Conservation (phyloP, 805 yeast species). For the Wilhelminamyces savonicus region DNA sequence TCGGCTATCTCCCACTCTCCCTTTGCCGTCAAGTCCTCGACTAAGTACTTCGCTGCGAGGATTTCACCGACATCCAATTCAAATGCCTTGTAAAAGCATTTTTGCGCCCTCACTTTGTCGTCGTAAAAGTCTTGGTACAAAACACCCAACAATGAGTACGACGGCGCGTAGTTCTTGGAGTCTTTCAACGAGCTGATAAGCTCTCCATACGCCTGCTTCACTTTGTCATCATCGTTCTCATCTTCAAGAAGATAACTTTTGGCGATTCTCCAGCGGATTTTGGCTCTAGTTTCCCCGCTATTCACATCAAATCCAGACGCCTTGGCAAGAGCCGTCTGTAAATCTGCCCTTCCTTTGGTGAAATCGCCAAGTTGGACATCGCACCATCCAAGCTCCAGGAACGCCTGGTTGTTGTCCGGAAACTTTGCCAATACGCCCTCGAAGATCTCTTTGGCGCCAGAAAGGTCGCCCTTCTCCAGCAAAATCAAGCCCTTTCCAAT, state of each 20-base stretch:
- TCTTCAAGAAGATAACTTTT: constrained; percentile 44
- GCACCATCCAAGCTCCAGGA: constrained; percentile 77
- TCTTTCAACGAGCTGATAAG: constrained; percentile 60
- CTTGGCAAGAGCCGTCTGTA: constrained; percentile 38
- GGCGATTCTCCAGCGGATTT: constrained; percentile 68
- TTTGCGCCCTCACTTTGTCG: constrained; percentile 66
- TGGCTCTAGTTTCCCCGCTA: constrained; percentile 52
- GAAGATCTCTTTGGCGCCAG: constrained; percentile 50
- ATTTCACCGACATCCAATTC: constrained; percentile 77
- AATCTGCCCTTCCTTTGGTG: constrained; percentile 45
- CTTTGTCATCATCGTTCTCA: constrained; percentile 10
- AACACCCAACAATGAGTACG: constrained; percentile 76
- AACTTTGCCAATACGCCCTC: constrained; percentile 39
- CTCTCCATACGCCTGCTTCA: constrained; percentile 48
- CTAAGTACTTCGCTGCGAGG: constrained; percentile 66
- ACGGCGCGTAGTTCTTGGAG: constrained; percentile 62
- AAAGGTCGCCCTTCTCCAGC: constrained; percentile 55
- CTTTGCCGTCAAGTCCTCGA: constrained; percentile 57
- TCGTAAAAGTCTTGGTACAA: constrained; percentile 54
- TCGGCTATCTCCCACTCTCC: constrained; percentile 85
- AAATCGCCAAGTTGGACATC: constrained; percentile 46
- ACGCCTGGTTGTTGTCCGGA: constrained; percentile 54
- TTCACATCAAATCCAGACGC: constrained; percentile 46
- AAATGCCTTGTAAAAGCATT: constrained; percentile 84
- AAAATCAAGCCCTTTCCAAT: constrained; percentile 79